These are phyloP conservation scores for Xerocomellus intermedius DNA, from an alignment of 768 basidiomycete species.

Conservation along the genomic window DNA sequence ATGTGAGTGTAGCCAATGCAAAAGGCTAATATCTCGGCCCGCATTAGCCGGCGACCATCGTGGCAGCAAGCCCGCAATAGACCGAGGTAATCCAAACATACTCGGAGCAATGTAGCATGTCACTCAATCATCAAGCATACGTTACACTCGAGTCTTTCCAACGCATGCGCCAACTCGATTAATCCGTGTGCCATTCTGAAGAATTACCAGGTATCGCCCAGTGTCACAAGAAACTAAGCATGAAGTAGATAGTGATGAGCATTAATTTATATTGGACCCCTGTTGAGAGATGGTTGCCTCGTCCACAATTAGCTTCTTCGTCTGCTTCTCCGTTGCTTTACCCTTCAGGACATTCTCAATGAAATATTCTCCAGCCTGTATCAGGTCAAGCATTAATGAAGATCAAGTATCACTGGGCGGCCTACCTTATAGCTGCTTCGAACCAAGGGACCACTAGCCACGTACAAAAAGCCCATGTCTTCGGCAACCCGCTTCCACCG, in stretches of 20 bases:
- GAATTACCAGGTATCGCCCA: conserved; percentile 5
- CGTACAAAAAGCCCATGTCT: conserved; percentile 93
- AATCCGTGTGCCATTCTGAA: neutral
- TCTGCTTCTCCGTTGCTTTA: conserved; percentile 46
- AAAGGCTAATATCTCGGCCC: too few relatives aligned
- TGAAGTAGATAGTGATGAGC: neutral
- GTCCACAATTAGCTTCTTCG: conserved; percentile 33
- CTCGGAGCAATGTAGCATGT: too few relatives aligned
- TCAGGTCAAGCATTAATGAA: conserved; percentile 2
- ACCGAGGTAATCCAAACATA: too few relatives aligned
- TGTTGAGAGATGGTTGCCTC: conserved; percentile 8
- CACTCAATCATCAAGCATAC: too few relatives aligned
- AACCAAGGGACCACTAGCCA: conserved; percentile 94
- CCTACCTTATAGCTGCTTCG: conserved; percentile 95
- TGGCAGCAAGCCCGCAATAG: too few relatives aligned
- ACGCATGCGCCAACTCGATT: neutral
- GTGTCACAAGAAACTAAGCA: neutral
- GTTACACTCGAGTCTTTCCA: neutral
- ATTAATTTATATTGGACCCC: conserved; percentile 3
- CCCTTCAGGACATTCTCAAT: conserved; percentile 85
- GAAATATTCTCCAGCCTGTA: conserved; percentile 92
- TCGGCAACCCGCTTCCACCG: conserved; percentile 89
- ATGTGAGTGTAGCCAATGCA: too few relatives aligned
- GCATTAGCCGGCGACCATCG: too few relatives aligned
- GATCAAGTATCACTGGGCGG: neutral